Conservation (phyloP, 352 stramenopile genomes). For the Lagenidium giganteum region DNA sequence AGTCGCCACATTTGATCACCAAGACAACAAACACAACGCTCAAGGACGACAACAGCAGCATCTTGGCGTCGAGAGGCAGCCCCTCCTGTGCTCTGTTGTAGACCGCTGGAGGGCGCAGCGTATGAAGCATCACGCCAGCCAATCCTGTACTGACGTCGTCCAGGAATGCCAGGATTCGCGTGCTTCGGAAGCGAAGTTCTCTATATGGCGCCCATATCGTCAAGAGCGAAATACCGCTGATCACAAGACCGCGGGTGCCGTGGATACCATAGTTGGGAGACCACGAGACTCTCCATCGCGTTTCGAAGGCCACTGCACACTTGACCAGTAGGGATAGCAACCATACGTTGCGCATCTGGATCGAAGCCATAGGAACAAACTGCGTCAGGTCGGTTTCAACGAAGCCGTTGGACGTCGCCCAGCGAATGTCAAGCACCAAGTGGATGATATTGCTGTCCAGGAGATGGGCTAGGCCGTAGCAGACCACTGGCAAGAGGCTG, state of each 20-base stretch:
- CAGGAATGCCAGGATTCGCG: not conserved
- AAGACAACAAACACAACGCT: not conserved
- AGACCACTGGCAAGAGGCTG: conserved; percentile 18
- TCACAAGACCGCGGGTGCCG: conserved; percentile 14
- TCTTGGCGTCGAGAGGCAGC: conserved; percentile 5
- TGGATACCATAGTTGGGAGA: conserved; percentile 8
- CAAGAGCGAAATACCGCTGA: conserved; percentile 17
- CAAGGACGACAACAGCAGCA: not conserved
- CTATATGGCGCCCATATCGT: conserved; percentile 17
- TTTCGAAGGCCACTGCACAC: conserved; percentile 15
- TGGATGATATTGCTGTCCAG: conserved; percentile 23
- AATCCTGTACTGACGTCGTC: conserved; percentile 13
- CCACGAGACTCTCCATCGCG: conserved; percentile 12
- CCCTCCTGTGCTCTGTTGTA: conserved; percentile 1
- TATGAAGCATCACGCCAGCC: too few species aligned
- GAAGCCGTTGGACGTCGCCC: conserved; percentile 16
- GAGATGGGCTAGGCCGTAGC: conserved; percentile 22
- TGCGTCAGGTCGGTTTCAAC: conserved; percentile 10
- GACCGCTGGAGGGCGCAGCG: not conserved
- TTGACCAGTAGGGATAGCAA: conserved; percentile 18
- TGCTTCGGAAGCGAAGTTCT: conserved; percentile 11
- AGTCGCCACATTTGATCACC: not conserved
- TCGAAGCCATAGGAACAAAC: conserved; percentile 16
- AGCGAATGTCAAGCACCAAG: conserved; percentile 16
- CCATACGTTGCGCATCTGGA: conserved; percentile 40